Evolutionary conservation across 495 filamentous ascomycete species (phyloP), one percentile per base, ranked within the genome.

Genomic region (Aspergillus carlsbadensis): DNA sequence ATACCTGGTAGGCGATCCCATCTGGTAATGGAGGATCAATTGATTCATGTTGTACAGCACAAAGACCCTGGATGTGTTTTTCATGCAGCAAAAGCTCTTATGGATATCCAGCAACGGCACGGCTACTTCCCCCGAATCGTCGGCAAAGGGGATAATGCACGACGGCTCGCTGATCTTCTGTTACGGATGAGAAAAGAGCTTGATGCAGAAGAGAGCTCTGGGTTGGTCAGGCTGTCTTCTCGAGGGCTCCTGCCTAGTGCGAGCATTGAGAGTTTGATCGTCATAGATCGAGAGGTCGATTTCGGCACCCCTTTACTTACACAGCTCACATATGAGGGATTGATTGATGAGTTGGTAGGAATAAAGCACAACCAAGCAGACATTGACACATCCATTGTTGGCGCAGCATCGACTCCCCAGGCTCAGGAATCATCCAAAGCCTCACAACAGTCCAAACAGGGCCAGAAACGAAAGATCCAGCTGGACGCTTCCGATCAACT

Each of bases 121-220:
- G 95, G 95, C 6, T 85, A 98, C 44, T 98, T 98, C 63, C 94
- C 95, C 33, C 84, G 92, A 7, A 95, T 99, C 61, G 86, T 95
- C 39, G 95, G 95, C 37, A 99, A 99, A 73, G 95, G 95, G 17
- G 92, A 98, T 66, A 87, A 96, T 73, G 92, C 92, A 17, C 89
- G 91, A 56, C 84, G 86, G 34, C 80, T 99, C 0, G 90, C 91
- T 48, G 92, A 97, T 63, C 79, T 97, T 11, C 77, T 99, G n/a
- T 73, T 88, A 33, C 88, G 92, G 31, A 97, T 98, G 93, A 87
- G 95, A 45, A 89, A 89, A 61, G 94, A 98, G 69, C 75, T 91
- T 24, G 83, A 91, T 40, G 90, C 90, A 18, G 87, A 88, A 34
- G 91, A 95, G 63, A 87, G 89, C 58, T 80, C 77, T 31, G 70